These are phyloP conservation scores for Beauveria sp. DNA, from an alignment of 2,329 filamentous ascomycete species.

Conservation along the genomic window DNA sequence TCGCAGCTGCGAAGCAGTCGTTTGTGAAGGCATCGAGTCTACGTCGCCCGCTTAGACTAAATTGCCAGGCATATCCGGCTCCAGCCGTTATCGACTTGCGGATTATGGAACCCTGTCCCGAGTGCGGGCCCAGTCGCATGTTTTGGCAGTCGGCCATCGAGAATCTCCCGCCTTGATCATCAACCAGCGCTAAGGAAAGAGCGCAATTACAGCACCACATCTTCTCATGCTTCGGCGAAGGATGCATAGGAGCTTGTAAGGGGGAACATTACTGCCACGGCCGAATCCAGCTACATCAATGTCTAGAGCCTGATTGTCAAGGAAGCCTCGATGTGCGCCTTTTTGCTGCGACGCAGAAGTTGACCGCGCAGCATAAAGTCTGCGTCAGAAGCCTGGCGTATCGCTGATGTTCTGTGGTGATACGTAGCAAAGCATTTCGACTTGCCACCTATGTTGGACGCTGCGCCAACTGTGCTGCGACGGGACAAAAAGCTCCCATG, in stretches of 20 bases:
- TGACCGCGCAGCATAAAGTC: neutral
- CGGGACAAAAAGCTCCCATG: neutral
- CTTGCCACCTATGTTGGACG: neutral
- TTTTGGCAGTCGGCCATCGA: neutral
- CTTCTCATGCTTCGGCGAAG: neutral
- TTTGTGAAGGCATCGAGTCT: neutral
- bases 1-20: neutral
- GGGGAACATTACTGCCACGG: neutral
- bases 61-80: neutral
- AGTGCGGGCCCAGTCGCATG: neutral
- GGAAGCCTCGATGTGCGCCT: neutral
- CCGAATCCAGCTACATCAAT: neutral
- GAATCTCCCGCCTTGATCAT: neutral
- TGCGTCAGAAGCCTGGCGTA: neutral
- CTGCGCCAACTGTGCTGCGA: too few relatives aligned
- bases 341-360: neutral
- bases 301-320: neutral
- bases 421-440: neutral
- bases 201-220: neutral
- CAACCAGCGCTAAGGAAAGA: neutral
- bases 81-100: neutral
- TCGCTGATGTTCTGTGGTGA: neutral
- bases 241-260: neutral
- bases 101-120: neutral
- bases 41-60: too few relatives aligned